These are phyloP conservation scores for Phaeotremella skinneri DNA, from an alignment of 768 basidiomycete genomes.

Conservation along the genomic window DNA sequence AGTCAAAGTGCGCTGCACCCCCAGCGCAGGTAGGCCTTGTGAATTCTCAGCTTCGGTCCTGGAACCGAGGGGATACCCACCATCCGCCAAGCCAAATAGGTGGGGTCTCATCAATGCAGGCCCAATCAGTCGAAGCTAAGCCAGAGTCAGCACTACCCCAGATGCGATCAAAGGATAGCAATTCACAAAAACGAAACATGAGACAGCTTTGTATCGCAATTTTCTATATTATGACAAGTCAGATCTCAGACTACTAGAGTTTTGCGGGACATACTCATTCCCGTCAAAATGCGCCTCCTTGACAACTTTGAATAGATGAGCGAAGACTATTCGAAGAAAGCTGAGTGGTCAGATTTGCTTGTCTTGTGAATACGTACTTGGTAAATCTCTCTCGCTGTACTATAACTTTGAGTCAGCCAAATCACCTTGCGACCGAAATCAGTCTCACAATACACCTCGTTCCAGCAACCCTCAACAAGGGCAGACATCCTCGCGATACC, in stretches of 20 bases:
- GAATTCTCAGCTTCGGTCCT: not conserved
- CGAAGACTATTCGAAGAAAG: conserved; percentile 17
- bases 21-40: conserved; percentile 6
- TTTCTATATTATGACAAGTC: conserved; percentile 13
- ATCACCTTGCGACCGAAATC: not conserved
- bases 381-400: conserved; percentile 18
- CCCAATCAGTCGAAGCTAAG: conserved; percentile 28
- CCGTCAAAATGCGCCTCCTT: conserved; percentile 16
- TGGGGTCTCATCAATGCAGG: conserved; percentile 33
- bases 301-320: conserved; percentile 13
- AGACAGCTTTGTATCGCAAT: conserved; percentile 26
- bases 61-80: conserved; percentile 4
- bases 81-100: conserved; percentile 22
- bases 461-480: conserved; percentile 16
- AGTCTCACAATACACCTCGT: conserved; percentile 22
- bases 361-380: too few relatives aligned
- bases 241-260: not conserved
- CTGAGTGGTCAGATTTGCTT: conserved; percentile 8
- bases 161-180: too few relatives aligned
- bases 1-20: conserved; percentile 22
- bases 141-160: not conserved
- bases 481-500: conserved; percentile 4
- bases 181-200: conserved; percentile 25
- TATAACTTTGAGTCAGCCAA: not conserved
- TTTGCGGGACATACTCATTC: conserved; percentile 1